Evolutionary conservation across 73 alveolate genomes (phyloP).

Genomic region (Stentor coeruleus): DNA sequence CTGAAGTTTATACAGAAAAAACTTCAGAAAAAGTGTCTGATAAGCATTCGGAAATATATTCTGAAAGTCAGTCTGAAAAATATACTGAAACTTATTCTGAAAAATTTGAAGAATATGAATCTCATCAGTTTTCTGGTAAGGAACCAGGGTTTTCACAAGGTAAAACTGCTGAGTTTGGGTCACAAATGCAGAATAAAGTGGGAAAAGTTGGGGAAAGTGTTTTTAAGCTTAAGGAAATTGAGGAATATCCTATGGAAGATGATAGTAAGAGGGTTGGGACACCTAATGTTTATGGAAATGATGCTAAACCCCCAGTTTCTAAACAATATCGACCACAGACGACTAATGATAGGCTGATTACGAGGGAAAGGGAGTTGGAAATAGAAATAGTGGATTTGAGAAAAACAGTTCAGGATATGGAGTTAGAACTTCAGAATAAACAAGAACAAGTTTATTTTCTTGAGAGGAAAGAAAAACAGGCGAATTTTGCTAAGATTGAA

Average conservation of each 20-base stretch:
- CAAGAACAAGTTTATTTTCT: slow-evolving; percentile 26
- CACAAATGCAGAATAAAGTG: too few species aligned
- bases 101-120: not conserved
- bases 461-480: slow-evolving; percentile 29
- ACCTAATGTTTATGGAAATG: not conserved
- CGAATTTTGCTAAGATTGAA: slow-evolving; percentile 35
- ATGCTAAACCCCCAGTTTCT: not conserved
- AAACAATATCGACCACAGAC: not conserved
- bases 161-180: too few species aligned
- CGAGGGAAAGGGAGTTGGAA: slow-evolving; percentile 33
- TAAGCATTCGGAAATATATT: not conserved
- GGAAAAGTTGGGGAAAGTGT: not conserved
- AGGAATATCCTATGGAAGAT: not conserved
- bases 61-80: not conserved
- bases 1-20: not conserved
- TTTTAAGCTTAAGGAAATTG: not conserved
- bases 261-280: not conserved
- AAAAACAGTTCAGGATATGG: slow-evolving; percentile 14
- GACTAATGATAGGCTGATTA: not conserved
- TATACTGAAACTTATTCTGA: not conserved
- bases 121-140: not conserved
- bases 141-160: not conserved
- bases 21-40: not conserved
- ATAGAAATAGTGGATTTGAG: slow-evolving; percentile 41
- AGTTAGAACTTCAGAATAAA: slow-evolving; percentile 18